These are phyloP conservation scores for Cryphonectria radicalis DNA, from an alignment of 2,329 filamentous ascomycete species.

Conservation along the genomic window DNA sequence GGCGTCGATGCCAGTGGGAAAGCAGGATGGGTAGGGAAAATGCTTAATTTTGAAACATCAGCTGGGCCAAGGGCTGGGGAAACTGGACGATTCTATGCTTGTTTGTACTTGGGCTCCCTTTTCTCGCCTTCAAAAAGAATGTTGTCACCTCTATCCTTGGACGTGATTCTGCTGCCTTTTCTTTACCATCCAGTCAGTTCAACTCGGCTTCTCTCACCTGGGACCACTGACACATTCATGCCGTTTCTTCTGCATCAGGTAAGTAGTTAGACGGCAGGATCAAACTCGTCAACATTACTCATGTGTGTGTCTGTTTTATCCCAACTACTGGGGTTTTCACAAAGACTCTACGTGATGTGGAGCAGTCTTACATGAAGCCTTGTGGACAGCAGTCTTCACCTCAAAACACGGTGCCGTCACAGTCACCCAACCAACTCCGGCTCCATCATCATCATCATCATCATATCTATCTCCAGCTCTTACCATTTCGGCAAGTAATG, in stretches of 20 bases:
- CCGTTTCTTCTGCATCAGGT: too few relatives aligned
- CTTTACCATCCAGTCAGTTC: too few relatives aligned
- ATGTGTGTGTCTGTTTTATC: too few relatives aligned
- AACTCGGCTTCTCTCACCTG: background rate
- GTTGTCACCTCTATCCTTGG: background rate
- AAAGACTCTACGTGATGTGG: too few relatives aligned
- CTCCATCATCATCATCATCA: constrained; percentile 5
- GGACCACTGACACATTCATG: background rate
- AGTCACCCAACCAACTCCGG: constrained; percentile 3
- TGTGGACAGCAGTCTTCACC: too few relatives aligned
- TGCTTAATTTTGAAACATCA: background rate
- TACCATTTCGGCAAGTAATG: constrained; percentile 18
- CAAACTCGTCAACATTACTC: too few relatives aligned
- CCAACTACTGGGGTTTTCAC: too few relatives aligned
- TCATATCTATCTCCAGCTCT: constrained; percentile 18
- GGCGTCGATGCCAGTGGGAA: background rate
- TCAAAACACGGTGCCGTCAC: too few relatives aligned
- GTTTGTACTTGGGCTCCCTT: background rate
- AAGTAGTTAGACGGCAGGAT: too few relatives aligned
- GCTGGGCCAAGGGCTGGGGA: background rate
- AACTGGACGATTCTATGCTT: background rate
- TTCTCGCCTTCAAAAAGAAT: too few relatives aligned
- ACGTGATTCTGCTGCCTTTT: too few relatives aligned
- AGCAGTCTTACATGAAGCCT: too few relatives aligned
- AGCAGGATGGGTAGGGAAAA: background rate